A percentile compares a stretch with the other conserved stretches of the same genome.
Conservation (phyloP, 495 filamentous ascomycete species). For the Glutinoglossum americanum region DNA sequence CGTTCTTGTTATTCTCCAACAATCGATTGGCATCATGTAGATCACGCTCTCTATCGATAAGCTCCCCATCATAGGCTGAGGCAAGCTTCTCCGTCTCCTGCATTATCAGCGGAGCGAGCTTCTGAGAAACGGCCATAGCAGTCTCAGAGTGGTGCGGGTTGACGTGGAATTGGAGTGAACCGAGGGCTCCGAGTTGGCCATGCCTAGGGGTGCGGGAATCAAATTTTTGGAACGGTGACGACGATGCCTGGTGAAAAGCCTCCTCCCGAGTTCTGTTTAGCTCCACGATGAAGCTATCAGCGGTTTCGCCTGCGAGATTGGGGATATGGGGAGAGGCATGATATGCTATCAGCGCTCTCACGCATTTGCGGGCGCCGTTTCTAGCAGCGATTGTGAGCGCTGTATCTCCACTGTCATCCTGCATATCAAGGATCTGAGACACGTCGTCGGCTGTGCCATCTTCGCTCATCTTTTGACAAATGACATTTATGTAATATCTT, state of each 20-base stretch:
- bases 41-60: conserved; percentile 18
- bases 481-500: conserved; percentile 75
- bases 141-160: conserved; percentile 15
- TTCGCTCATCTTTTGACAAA: conserved; percentile 67
- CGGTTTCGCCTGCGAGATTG: conserved; percentile 59
- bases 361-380: conserved; percentile 50
- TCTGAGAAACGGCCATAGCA: conserved; percentile 17
- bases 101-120: conserved; percentile 16
- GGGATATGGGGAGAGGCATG: conserved; percentile 56
- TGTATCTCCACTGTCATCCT: conserved; percentile 72
- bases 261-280: conserved; percentile 1
- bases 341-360: conserved; percentile 45
- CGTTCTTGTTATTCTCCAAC: conserved; percentile 14
- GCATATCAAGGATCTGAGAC: conserved; percentile 42
- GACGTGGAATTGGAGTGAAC: neutral
- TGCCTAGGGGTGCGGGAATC: conserved; percentile 7
- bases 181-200: conserved; percentile 6
- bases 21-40: conserved; percentile 15
- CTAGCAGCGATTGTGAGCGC: conserved; percentile 73
- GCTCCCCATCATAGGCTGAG: conserved; percentile 15
- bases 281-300: conserved; percentile 41
- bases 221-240: conserved; percentile 8
- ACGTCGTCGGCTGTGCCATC: conserved; percentile 43
- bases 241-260: neutral
- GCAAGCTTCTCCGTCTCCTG: conserved; percentile 18